Evolutionary conservation across 257 asterid genomes (phyloP).

Genomic region (Solanum sitiens): DNA sequence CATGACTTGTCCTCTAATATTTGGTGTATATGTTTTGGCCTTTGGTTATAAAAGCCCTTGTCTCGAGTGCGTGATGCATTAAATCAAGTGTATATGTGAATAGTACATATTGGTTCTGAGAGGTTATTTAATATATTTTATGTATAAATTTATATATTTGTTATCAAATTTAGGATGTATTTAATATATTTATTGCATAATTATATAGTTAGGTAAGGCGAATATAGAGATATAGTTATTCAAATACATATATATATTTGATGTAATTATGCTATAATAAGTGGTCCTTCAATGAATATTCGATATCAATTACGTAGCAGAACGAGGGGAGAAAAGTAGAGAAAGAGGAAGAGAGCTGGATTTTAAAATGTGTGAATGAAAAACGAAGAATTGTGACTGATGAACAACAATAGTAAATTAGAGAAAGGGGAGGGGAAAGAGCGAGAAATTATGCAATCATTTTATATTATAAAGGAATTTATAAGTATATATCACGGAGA

Average conservation of each 20-base stretch:
- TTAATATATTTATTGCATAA: neutral
- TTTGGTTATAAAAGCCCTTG: neutral
- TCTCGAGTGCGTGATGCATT: neutral
- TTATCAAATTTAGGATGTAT: neutral
- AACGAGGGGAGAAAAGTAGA: no score
- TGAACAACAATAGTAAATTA: fast-evolving
- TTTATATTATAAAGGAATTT: no score
- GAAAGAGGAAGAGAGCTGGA: neutral
- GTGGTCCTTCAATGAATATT: neutral
- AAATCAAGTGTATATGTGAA: neutral
- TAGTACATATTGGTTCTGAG: neutral
- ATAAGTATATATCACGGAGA: no score
- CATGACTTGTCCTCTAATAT: neutral
- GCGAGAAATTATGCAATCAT: neutral
- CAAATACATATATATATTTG: no score
- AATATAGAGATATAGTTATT: no score
- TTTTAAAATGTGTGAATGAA: no score
- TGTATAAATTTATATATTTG: neutral
- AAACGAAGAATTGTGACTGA: fast-evolving
- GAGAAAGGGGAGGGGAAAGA: neutral
- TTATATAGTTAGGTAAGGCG: no score
- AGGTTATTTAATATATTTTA: neutral
- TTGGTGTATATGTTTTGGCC: neutral
- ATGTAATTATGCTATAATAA: no score
- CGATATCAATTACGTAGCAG: neutral